Evolutionary conservation across 495 filamentous ascomycete genomes (phyloP).

Genomic region (Penicillium maclennaniae): DNA sequence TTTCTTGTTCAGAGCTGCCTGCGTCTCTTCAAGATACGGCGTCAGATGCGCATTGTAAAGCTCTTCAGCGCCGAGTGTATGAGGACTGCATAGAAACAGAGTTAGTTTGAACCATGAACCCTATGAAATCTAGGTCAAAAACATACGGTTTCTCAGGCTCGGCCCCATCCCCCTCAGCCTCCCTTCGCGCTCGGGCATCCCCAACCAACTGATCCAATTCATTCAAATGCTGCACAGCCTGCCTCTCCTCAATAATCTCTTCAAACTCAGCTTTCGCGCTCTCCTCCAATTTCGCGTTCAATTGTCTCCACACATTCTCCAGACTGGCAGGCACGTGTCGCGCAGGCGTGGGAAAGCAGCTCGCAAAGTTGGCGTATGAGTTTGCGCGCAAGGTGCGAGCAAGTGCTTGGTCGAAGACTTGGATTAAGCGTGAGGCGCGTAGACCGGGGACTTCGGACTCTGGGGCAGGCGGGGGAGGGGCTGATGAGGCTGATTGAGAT

Average conservation of each 20-base stretch:
- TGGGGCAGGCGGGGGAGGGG: conserved; percentile 54
- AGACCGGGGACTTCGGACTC: conserved; percentile 63
- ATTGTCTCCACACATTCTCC: conserved; percentile 62
- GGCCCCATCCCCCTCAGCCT: conserved; percentile 21
- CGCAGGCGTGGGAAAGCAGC: conserved; percentile 86
- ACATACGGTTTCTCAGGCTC: conserved; percentile 36
- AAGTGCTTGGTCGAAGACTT: conserved; percentile 66
- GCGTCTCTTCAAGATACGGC: conserved; percentile 60
- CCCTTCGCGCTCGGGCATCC: conserved; percentile 63
- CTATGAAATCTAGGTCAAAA: not conserved
- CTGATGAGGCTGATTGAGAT: conserved; percentile 24
- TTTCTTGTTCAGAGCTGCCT: conserved; percentile 55
- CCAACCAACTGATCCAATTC: conserved; percentile 70
- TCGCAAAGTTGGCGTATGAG: conserved; percentile 71
- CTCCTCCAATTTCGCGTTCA: conserved; percentile 62
- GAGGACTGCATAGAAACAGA: conserved; percentile 51
- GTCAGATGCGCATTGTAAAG: conserved; percentile 68
- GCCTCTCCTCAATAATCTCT: conserved; percentile 62
- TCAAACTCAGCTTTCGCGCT: conserved; percentile 70
- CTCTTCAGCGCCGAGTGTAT: conserved; percentile 65
- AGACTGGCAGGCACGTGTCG: conserved; percentile 62
- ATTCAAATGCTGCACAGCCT: conserved; percentile 74
- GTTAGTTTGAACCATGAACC: not conserved
- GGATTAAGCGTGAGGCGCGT: conserved; percentile 67
- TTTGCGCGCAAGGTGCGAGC: conserved; percentile 67